A percentile compares a stretch with the other conserved stretches of the same genome.
Evolutionary conservation across 441 rosid species (phyloP).

Genomic region (Populus hybrid): DNA sequence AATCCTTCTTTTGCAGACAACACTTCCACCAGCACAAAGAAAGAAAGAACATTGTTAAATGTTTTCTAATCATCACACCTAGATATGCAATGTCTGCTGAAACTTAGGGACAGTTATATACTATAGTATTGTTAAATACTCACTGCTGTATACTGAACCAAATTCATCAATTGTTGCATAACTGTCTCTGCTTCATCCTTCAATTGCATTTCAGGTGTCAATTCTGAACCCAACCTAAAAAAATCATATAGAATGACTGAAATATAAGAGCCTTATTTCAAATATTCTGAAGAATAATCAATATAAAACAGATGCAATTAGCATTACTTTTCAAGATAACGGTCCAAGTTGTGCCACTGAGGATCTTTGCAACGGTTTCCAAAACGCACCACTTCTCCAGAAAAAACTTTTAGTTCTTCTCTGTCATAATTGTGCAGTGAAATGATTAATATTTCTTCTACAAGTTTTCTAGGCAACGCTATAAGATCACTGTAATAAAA

Average conservation of each 20-base stretch:
- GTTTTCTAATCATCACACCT: not conserved
- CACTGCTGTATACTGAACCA: conserved; percentile 93
- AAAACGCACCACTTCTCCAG: conserved; percentile 97
- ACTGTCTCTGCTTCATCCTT: conserved; percentile 75
- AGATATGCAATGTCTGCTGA: conserved; percentile 6
- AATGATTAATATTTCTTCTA: conserved; percentile 12
- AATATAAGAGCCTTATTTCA: conserved; percentile 13
- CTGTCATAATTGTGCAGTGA: conserved; percentile 36
- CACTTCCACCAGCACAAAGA: not conserved
- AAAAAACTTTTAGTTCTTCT: conserved; percentile 85
- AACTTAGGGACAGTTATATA: conserved; percentile 10
- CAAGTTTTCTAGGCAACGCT: not conserved
- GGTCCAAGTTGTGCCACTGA: conserved; percentile 97
- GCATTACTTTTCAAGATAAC: conserved; percentile 89
- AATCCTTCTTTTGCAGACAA: not conserved
- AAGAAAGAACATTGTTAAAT: not conserved
- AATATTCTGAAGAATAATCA: conserved; percentile 8
- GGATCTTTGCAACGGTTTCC: conserved; percentile 99
- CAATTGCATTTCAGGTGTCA: conserved; percentile 65
- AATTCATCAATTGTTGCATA: conserved; percentile 72
- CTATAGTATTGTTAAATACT: conserved; percentile 29
- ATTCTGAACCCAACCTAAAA: conserved; percentile 73
- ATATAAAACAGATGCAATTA: conserved; percentile 17
- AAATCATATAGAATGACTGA: conserved; percentile 8
- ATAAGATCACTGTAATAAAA: not conserved